Evolutionary conservation across 208 protist genomes (phyloP).

Genomic region (Novymonas esmeraldas): DNA sequence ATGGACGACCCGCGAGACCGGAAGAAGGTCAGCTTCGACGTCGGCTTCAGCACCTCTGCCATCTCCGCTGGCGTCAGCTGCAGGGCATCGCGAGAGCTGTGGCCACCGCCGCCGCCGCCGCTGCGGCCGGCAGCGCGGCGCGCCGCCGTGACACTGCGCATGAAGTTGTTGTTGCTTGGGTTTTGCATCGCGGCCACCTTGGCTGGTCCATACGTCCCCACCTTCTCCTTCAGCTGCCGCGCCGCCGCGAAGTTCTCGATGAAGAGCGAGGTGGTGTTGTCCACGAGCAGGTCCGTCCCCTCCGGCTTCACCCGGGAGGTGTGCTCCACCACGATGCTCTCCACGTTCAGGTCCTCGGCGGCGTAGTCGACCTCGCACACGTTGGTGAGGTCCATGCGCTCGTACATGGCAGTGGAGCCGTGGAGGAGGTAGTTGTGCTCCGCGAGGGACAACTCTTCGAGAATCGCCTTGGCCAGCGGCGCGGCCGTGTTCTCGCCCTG

Average conservation of each 20-base stretch:
- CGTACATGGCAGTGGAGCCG: conserved; percentile 79
- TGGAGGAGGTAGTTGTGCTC: conserved; percentile 81
- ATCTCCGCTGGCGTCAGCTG: conserved; percentile 39
- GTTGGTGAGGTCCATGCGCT: conserved; percentile 80
- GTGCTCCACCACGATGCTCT: conserved; percentile 89
- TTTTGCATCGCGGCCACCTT: conserved; percentile 61
- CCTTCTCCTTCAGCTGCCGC: conserved; percentile 66
- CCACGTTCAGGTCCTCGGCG: conserved; percentile 84
- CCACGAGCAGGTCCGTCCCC: conserved; percentile 73
- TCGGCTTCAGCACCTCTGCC: conserved; percentile 50
- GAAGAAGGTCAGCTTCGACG: conserved; percentile 82
- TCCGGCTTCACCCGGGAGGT: conserved; percentile 68
- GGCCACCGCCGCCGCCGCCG: conserved; percentile 22
- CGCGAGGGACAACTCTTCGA: conserved; percentile 80
- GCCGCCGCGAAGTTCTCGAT: conserved; percentile 90
- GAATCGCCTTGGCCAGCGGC: conserved; percentile 75
- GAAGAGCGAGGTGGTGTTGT: conserved; percentile 83
- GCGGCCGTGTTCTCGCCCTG: conserved; percentile 70
- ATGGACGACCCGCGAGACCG: conserved; percentile 71
- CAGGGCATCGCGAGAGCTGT: conserved; percentile 22
- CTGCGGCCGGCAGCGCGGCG: conserved; percentile 16
- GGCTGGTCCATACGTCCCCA: conserved; percentile 48
- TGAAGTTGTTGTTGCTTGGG: conserved; percentile 61
- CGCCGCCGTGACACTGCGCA: conserved; percentile 29
- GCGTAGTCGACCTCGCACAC: conserved; percentile 81